Base-by-base conservation (phyloP, 768 basidiomycete species). In the Panaeolus cyanescens region DNA sequence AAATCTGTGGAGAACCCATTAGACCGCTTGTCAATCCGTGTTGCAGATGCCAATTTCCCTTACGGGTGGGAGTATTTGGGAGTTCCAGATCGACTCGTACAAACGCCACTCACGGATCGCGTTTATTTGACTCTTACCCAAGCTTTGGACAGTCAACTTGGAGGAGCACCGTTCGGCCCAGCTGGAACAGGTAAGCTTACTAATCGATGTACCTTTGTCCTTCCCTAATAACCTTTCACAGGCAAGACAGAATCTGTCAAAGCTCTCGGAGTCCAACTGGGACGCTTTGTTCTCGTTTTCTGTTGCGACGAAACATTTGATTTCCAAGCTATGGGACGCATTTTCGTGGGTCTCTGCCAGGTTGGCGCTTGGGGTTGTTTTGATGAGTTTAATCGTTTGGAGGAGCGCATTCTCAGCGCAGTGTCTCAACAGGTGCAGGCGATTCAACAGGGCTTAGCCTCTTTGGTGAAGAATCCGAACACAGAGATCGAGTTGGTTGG, bases 221-320 rank as follows among this genome's bases (percentile, higher is more conserved):
- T 61, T 62, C 12, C 62, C 59, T 60, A 40, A 42, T 57, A n/a
- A 20, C 37, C 42, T 15, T 42, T 32, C 19, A 34, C 66, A 94
- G 95, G 96, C 31, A 99, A 99, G 80, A 99, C 97, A 0, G 97
- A 99, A 76, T 99, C 97, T 1, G 97, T 99, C 72, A 99, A 99
- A 75, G 96, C 97, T 2, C 87, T 99, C 20, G 97, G 97, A 55
- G 94, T 98, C 2, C 96, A 97, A 68, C 87, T 99, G 5, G 97
- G 97, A 37, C 89, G 97, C 34, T 99, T 99, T 70, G 97, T 99
- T n/a, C 83, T 99, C 54, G 97, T 99, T n/a, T 99, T 99, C 79
- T 99, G 97, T 72, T 99, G 97, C 70, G 97, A 99, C 75, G 97
- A 99, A 74, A 97, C 93, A 0, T 99, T 99, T 75, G 97, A 99